Evolutionary conservation across 495 filamentous ascomycete species (phyloP).

Genomic region (Beverwykella pulmonaria): DNA sequence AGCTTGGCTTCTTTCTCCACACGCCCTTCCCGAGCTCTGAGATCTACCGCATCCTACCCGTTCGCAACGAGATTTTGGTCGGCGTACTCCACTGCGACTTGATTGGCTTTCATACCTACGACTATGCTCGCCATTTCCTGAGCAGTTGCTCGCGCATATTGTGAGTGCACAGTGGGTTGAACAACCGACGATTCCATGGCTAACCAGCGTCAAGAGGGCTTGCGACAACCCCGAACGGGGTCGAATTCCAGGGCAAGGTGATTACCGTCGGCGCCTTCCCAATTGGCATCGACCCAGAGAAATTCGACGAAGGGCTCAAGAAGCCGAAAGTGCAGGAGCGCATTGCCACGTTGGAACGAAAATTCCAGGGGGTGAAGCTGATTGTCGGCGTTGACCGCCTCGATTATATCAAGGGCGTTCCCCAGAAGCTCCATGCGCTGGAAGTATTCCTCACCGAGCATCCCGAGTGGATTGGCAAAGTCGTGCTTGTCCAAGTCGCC

Average conservation of each 20-base stretch:
- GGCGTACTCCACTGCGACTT: constrained; percentile 84
- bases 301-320: constrained; percentile 84
- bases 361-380: constrained; percentile 83
- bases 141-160: constrained; percentile 82
- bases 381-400: constrained; percentile 92
- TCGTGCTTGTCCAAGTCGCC: constrained; percentile 90
- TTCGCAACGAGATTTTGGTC: constrained; percentile 76
- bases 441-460: constrained; percentile 90
- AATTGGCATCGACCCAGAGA: constrained; percentile 94
- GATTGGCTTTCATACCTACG: constrained; percentile 93
- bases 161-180: constrained; percentile 51
- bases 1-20: constrained; percentile 93
- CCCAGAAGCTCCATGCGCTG: constrained; percentile 88
- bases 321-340: constrained; percentile 77
- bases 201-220: constrained; percentile 58
- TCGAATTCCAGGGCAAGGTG: constrained; percentile 73
- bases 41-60: constrained; percentile 87
- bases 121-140: constrained; percentile 88
- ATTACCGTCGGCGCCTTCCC: constrained; percentile 82
- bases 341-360: constrained; percentile 73
- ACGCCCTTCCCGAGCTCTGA: constrained; percentile 93
- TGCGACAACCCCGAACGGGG: constrained; percentile 78
- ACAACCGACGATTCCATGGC: background rate
- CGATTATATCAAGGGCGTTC: constrained; percentile 96
- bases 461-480: constrained; percentile 87